Conservation (phyloP, 352 stramenopile species). For the Globisporangium ultimum region DNA sequence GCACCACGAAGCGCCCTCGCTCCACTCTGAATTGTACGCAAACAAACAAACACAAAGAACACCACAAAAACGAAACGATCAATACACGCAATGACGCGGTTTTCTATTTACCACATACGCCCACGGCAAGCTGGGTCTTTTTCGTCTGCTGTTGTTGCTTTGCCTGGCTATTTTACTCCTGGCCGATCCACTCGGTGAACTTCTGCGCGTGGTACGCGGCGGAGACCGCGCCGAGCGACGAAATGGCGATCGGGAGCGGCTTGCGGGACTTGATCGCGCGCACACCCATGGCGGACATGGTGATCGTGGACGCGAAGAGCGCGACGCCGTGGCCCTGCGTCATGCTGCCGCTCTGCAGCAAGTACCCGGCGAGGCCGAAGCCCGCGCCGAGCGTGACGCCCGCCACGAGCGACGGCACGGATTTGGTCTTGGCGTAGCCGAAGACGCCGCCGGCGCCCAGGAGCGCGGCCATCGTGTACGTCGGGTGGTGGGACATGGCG, state of each 20-base stretch:
- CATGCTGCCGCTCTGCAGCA: slow-evolving; percentile 81
- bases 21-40: neutral
- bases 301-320: slow-evolving; percentile 79
- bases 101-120: slow-evolving; percentile 13
- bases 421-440: slow-evolving; percentile 81
- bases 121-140: neutral
- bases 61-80: slow-evolving; percentile 9
- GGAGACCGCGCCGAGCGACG: slow-evolving; percentile 70
- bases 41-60: too few species aligned
- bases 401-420: slow-evolving; percentile 75
- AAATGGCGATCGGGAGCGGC: slow-evolving; percentile 68
- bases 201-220: slow-evolving; percentile 80
- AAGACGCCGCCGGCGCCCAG: slow-evolving; percentile 63
- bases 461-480: slow-evolving; percentile 80
- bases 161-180: slow-evolving; percentile 42
- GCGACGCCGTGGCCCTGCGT: slow-evolving; percentile 78
- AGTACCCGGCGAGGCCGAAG: slow-evolving; percentile 73
- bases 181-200: slow-evolving; percentile 81
- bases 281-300: slow-evolving; percentile 83
- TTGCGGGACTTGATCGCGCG: slow-evolving; percentile 73
- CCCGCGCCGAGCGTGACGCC: slow-evolving; percentile 76
- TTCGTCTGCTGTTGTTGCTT: too few species aligned
- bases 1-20: too few species aligned
- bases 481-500: slow-evolving; percentile 74
- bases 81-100: slow-evolving; percentile 10